Base-by-base conservation (phyloP, 139 green algal genomes). In the Micromonas commoda region DNA sequence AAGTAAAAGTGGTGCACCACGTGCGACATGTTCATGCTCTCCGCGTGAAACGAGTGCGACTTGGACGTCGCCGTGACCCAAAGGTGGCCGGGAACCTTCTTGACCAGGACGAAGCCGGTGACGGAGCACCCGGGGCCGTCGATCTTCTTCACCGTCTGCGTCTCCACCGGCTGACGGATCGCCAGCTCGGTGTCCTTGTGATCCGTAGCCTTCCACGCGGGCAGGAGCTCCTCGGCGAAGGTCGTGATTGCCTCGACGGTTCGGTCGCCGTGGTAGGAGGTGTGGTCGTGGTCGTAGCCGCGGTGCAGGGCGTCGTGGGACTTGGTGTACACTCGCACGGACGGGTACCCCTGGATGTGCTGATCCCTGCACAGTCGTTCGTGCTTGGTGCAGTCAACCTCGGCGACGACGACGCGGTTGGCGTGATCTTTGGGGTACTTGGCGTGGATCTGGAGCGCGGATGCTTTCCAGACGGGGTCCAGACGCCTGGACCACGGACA, bases 401-500 rank as follows among this genome's bases (percentile, higher is more conserved):
- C 98, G 34, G 88, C 94, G 68, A 97, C 86, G 3, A 92, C 87
- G 64, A 98, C 92, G 51, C 91, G 84, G 1, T 90, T 89, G 65
- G 97, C 91, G 37, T 23, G 23, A 0, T 39, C 81, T 72, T 97
- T 88, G 0, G 92, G 90, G 79, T 97, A 97, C 79, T 91, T 93
- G 53, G 87, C 83, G 72, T 97, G 90, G 38, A 97, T 83, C 66
- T 89, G 85, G 65, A 92, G 88, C 1, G 91, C 93, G 21, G 91
- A 91, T 0, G 89, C 90, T 82, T 98, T 94, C 93, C 93, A 98
- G 2, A 92, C 93, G 9, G 94, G 94, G 64, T 91, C 91, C 82
- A 98, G 83, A 26, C 92, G 85, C 85, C 97, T 92, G 84, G 94
- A 97, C 94, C 94, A 98, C 65, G 94, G 91, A 81, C 94, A 98